Evolutionary conservation across 1,284 basidiomycete species (phyloP), one percentile per base, ranked within the genome.

Genomic region (Puccinia coronata): DNA sequence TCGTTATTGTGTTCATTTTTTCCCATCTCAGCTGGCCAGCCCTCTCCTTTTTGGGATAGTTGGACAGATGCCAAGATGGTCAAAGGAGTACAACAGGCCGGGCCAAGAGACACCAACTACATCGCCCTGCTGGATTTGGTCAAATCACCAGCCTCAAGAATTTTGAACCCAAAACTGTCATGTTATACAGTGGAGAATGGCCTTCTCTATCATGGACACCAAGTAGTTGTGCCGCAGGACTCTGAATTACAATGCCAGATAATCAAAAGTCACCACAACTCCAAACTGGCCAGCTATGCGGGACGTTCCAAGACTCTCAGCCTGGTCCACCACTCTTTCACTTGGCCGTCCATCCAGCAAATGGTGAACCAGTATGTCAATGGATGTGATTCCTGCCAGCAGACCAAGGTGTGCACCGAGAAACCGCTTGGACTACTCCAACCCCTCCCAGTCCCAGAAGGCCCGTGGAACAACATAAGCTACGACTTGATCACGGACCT

Each of bases 291-390:
- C 57, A 82, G 89, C 6, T 89, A 90, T 82, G 87, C 85, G 0
- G 89, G 90, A 0, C 80, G 83, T 2, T 83, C 76, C 1, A 88
- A 87, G 80, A 90, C 87, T 0, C 51, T 84, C 82, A 51, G 84
- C 12, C 69, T 84, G 2, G 55, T 86, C 2, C 11, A 23, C 16
- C 80, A 84, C 1, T 53, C 84, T 9, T 87, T 82, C 78, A 87
- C 84, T 80, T 88, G 87, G 87, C 85, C 84, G n/a, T 61, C 49
- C 4, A 86, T 88, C 86, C 81, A 77, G 0, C 57, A 81, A 16
- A 84, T 86, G 72, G 83, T 86, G 11, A 80, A 83, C 11, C 28
- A 43, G 36, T 88, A 84, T 81, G 82, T 47, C 9, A 16, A 47
- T 47, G 43, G 43, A 16, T 47, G 43, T 47, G 6, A 47, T 47